Base-by-base conservation (phyloP, 495 filamentous ascomycete genomes). In the Coniosporium apollinis region DNA sequence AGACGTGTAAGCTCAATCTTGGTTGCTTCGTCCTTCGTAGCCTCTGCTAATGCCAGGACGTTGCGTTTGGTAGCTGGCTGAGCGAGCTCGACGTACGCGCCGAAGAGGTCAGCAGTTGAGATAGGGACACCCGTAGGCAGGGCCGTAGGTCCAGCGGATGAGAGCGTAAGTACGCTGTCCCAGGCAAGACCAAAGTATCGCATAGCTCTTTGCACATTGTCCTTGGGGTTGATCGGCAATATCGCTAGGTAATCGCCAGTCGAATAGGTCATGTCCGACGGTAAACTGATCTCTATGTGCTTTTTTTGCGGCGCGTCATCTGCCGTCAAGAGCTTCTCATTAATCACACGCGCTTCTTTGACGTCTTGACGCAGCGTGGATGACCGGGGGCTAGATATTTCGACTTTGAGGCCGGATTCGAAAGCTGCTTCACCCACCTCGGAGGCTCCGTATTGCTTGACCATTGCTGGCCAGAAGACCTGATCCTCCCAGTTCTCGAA, bases 161-260 rank as follows among this genome's bases (percentile, higher is more conserved):
- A 57, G 40, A 71, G 57, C 13, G 50, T 58, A 5, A 73, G 47
- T 13, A 58, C 52, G 0, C 71, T 61, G 47, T 82, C 78, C 66
- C 69, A 74, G 0, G 74, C 61, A 0, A 85, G 59, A 2, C 65
- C 50, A 41, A 67, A 73, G 28, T 61, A 59, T 18, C 54, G 54
- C 39, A 72, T 58, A 5, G 58, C 63, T n/a, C 73, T 59, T 17
- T 59, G 55, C 21, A 83, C 64, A 10, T 55, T 70, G 20, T 64
- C 57, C 37, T 57, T 58, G 4, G 73, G 69, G 46, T 84, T 85
- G 11, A 79, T 57, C 0, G 81, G 79, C 1, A 82, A 56, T 7
- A 84, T 62, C 1, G 78, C 74, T 1, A 87, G 66, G 47, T 87
- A 84, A 44, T 87, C 81, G 26, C 81, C 80, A 13, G 73, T 66